Percentiles rank a stretch among this genome's conserved stretches.
Conservation (phyloP, 768 basidiomycete species). For the Mycena sanguinolenta region DNA sequence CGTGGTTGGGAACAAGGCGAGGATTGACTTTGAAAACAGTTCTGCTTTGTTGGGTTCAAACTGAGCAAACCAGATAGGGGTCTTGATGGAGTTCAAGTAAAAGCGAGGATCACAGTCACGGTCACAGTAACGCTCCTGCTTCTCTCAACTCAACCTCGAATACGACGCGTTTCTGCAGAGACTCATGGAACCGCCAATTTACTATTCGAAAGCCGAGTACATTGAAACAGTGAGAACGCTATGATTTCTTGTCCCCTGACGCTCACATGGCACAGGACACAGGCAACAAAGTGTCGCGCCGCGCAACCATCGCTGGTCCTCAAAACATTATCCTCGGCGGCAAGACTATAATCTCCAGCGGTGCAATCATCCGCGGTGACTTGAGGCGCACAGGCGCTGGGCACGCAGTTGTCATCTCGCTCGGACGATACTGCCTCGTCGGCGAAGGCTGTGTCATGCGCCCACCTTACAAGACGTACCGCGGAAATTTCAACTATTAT, state of each 20-base stretch:
- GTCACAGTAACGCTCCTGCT: neutral
- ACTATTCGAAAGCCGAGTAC: conserved; percentile 86
- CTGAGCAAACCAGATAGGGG: too few species aligned
- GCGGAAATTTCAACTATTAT: conserved; percentile 95
- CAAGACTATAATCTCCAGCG: conserved; percentile 93
- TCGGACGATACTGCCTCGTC: conserved; percentile 93
- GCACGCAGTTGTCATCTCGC: conserved; percentile 92
- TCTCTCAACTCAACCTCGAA: neutral
- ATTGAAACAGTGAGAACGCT: conserved; percentile 83
- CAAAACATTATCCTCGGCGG: conserved; percentile 98
- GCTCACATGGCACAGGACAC: conserved; percentile 73
- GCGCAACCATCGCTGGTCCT: conserved; percentile 91
- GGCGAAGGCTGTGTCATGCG: conserved; percentile 93
- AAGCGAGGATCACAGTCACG: neutral
- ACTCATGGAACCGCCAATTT: conserved; percentile 78
- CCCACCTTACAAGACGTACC: conserved; percentile 91
- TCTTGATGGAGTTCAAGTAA: too few species aligned
- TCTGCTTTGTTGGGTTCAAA: too few species aligned
- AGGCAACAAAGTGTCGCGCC: conserved; percentile 94
- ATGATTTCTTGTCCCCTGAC: neutral
- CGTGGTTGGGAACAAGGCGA: neutral
- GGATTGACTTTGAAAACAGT: too few species aligned
- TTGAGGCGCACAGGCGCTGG: conserved; percentile 90
- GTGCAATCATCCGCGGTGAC: conserved; percentile 94
- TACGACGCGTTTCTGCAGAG: too few species aligned